Evolutionary conservation across 495 filamentous ascomycete genomes (phyloP).

Genomic region (Lasiosphaeris hirsuta): DNA sequence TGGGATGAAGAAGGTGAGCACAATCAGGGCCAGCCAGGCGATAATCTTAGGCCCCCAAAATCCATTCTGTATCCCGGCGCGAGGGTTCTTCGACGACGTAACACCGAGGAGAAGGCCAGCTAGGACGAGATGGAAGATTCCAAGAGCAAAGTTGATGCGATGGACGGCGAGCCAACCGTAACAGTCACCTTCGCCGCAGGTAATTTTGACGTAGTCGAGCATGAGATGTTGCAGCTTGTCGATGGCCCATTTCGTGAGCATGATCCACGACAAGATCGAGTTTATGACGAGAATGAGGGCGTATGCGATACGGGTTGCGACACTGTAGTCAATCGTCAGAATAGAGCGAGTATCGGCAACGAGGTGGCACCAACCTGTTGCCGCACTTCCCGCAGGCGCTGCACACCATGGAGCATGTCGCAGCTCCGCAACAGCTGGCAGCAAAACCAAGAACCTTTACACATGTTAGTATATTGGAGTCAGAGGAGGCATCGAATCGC

Average conservation of each 20-base stretch:
- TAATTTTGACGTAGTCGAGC: constrained; percentile 91
- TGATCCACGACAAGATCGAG: constrained; percentile 95
- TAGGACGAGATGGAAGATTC: constrained; percentile 85
- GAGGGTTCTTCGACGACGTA: constrained; percentile 76
- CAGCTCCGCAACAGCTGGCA: constrained; percentile 89
- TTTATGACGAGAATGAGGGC: constrained; percentile 94
- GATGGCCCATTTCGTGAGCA: constrained; percentile 98
- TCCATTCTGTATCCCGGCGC: constrained; percentile 89
- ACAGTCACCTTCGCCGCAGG: constrained; percentile 85
- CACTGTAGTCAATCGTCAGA: constrained; percentile 49
- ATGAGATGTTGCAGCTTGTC: constrained; percentile 89
- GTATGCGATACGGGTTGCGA: constrained; percentile 96
- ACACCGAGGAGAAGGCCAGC: constrained; percentile 84
- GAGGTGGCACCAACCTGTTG: constrained; percentile 63
- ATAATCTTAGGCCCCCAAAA: constrained; percentile 82
- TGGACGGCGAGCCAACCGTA: constrained; percentile 95
- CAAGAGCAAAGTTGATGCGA: constrained; percentile 95
- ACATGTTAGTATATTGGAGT: no score
- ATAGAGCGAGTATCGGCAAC: neutral
- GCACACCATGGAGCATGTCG: constrained; percentile 91
- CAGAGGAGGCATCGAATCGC: neutral
- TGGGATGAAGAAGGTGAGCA: constrained; percentile 91
- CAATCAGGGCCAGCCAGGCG: constrained; percentile 80
- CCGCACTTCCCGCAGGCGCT: constrained; percentile 94
- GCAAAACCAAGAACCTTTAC: constrained; percentile 68